Conservation (phyloP, 495 filamentous ascomycete genomes). For the Chaetomidium leptoderma region DNA sequence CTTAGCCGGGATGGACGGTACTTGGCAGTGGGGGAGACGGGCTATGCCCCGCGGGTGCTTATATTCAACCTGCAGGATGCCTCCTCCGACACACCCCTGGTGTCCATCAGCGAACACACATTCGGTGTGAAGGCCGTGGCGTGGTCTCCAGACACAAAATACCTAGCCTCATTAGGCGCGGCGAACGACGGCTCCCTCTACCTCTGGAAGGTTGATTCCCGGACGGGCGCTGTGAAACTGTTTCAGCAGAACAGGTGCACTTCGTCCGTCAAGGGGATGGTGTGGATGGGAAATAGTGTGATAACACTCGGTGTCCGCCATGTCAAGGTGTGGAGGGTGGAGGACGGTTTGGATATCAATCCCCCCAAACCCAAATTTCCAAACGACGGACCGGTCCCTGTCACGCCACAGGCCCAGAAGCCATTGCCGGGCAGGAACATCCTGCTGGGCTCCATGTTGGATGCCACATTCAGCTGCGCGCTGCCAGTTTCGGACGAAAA, state of each 20-base stretch:
- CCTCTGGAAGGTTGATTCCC: slow-evolving; percentile 78
- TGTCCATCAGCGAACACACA: slow-evolving; percentile 80
- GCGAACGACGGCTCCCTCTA: slow-evolving; percentile 92
- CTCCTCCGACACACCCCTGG: slow-evolving; percentile 75
- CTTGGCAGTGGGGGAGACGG: slow-evolving; percentile 92
- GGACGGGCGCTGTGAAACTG: slow-evolving; percentile 77
- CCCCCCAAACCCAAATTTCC: slow-evolving; percentile 46
- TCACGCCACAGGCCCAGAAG: slow-evolving; percentile 36
- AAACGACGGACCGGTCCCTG: slow-evolving; percentile 35
- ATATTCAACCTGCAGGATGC: slow-evolving; percentile 79
- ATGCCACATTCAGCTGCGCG: slow-evolving; percentile 78
- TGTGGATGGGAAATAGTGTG: slow-evolving; percentile 69
- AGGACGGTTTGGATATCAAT: slow-evolving; percentile 50
- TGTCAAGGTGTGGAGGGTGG: slow-evolving; percentile 88
- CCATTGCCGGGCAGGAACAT: slow-evolving; percentile 62
- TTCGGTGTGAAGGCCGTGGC: slow-evolving; percentile 85
- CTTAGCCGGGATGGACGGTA: slow-evolving; percentile 86
- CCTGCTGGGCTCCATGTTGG: slow-evolving; percentile 70
- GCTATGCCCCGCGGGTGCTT: slow-evolving; percentile 85
- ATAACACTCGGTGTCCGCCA: slow-evolving; percentile 78
- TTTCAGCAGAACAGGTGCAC: slow-evolving; percentile 95
- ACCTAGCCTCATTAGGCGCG: slow-evolving; percentile 81
- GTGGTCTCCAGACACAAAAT: slow-evolving; percentile 83
- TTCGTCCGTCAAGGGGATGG: slow-evolving; percentile 71
- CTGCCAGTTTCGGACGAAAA: slow-evolving; percentile 65